Conservation (phyloP, 495 filamentous ascomycete genomes). For the Massariosphaeria phaeospora region DNA sequence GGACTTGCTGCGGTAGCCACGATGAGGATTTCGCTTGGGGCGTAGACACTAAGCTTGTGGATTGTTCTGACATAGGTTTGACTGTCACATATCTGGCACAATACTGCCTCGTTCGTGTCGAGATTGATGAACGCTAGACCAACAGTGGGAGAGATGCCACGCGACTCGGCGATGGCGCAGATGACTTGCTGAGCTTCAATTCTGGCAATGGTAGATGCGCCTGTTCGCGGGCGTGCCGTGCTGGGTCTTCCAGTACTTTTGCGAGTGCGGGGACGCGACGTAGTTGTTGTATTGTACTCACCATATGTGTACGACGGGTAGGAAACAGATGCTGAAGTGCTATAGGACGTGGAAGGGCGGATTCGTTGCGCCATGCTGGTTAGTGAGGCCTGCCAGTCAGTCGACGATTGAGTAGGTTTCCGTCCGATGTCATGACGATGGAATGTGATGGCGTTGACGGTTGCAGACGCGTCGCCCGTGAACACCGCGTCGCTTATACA, state of each 20-base stretch:
- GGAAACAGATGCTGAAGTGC: conserved; percentile 37
- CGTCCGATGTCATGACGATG: not conserved
- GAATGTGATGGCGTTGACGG: not conserved
- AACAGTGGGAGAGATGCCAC: conserved; percentile 77
- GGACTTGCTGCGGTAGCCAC: conserved; percentile 61
- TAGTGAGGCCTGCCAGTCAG: conserved; percentile 9
- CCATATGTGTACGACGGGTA: conserved; percentile 36
- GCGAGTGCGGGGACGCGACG: conserved; percentile 43
- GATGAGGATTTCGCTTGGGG: conserved; percentile 70
- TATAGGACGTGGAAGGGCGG: conserved; percentile 40
- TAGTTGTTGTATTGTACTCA: conserved; percentile 35
- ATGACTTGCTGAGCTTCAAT: conserved; percentile 65
- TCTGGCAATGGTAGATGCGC: conserved; percentile 56
- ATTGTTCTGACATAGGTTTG: conserved; percentile 81
- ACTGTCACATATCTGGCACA: conserved; percentile 86
- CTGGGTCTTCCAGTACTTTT: conserved; percentile 50
- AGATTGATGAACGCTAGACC: conserved; percentile 87
- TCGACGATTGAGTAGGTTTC: conserved; percentile 1
- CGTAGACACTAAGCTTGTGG: conserved; percentile 73
- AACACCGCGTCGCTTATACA: not conserved
- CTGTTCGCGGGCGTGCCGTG: conserved; percentile 58
- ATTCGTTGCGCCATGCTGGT: conserved; percentile 28
- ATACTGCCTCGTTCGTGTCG: conserved; percentile 70
- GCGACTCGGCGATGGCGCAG: conserved; percentile 87
- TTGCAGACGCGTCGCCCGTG: not conserved